Conservation (phyloP, 2,329 filamentous ascomycete species). For the Tolypocladium inflatum region DNA sequence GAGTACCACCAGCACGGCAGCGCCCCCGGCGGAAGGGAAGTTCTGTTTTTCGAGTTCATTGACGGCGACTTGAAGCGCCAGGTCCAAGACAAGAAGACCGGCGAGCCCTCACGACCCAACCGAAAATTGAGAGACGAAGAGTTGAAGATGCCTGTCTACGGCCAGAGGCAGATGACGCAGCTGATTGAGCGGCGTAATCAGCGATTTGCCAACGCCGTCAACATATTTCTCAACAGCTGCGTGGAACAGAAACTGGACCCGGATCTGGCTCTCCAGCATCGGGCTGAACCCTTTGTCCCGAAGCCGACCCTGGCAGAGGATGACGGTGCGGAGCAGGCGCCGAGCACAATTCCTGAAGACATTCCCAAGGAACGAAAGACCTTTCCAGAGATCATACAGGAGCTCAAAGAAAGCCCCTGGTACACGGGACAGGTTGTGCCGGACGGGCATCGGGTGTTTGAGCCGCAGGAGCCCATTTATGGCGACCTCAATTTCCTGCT, state of each 20-base stretch:
- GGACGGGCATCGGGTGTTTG: conserved; percentile 84
- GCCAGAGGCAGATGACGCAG: conserved; percentile 82
- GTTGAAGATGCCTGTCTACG: conserved; percentile 84
- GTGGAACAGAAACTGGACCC: conserved; percentile 56
- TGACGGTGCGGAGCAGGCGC: conserved; percentile 16
- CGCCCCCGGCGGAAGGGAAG: conserved; percentile 42
- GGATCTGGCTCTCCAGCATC: conserved; percentile 50
- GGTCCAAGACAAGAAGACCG: conserved; percentile 61
- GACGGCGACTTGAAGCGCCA: conserved; percentile 85
- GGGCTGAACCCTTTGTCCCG: conserved; percentile 54
- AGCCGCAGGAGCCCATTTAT: conserved; percentile 71
- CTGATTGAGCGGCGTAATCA: conserved; percentile 83
- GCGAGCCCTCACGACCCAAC: conserved; percentile 58
- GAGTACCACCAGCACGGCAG: conserved; percentile 8
- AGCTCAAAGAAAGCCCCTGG: conserved; percentile 76
- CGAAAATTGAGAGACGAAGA: conserved; percentile 66
- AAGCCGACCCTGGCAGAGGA: conserved; percentile 35
- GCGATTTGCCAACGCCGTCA: conserved; percentile 72
- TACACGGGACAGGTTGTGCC: conserved; percentile 90
- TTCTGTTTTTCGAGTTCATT: conserved; percentile 84
- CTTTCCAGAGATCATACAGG: conserved; percentile 75
- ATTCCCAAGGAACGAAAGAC: conserved; percentile 74
- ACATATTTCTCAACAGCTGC: conserved; percentile 68
- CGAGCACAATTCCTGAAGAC: conserved; percentile 48
- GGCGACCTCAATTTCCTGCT: conserved; percentile 79